phyloP scores from a whole-genome alignment of 352 stramenopile species.

The Phytophthora brassicae region DNA sequence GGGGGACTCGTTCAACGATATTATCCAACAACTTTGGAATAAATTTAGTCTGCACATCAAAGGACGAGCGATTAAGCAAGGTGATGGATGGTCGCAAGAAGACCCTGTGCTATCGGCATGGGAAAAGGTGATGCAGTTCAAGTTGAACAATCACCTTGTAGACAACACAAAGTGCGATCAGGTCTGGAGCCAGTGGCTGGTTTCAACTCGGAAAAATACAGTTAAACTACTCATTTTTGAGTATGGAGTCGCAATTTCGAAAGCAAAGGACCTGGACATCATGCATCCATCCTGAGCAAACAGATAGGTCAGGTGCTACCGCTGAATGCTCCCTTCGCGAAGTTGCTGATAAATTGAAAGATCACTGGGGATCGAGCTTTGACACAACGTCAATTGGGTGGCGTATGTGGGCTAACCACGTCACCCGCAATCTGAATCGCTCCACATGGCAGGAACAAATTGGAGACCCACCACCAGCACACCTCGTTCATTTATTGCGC shows the following conservation, averaged over 20 bases:
- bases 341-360: neutral
- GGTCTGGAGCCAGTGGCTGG: no score
- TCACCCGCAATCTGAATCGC: no score
- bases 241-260: neutral
- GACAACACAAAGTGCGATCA: no score
- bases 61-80: neutral
- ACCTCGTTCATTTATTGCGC: neutral
- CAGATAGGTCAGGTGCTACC: conserved; percentile 8
- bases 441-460: no score
- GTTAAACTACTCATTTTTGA: neutral
- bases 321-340: conserved; percentile 10
- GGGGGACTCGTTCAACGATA: neutral
- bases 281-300: neutral
- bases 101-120: no score
- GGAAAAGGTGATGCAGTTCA: no score
- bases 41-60: neutral
- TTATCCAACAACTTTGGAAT: neutral
- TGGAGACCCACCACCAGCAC: no score
- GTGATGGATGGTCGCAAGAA: no score
- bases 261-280: neutral
- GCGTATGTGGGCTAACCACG: no score
- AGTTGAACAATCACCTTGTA: no score
- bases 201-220: neutral
- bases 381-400: no score
- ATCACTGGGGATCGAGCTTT: no score